Evolutionary conservation across 768 basidiomycete species (phyloP).

Genomic region (Lactarius evosmus): DNA sequence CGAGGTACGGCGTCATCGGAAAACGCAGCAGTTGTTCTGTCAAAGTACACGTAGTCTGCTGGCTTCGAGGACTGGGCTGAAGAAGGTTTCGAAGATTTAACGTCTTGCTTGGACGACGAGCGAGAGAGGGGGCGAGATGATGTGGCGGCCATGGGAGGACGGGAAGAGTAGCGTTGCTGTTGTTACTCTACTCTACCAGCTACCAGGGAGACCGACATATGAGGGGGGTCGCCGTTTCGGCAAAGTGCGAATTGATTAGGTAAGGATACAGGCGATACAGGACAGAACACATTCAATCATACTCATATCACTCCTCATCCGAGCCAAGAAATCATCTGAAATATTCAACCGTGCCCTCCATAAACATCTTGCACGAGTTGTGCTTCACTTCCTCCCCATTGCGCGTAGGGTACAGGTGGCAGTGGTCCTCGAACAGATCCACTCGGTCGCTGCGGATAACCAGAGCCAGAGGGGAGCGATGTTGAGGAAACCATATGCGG

Average conservation of each 20-base stretch:
- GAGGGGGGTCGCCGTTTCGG: slow-evolving; percentile 7
- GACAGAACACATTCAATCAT: not conserved
- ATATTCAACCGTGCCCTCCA: slow-evolving; percentile 2
- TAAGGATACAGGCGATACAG: not conserved
- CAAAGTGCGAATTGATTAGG: slow-evolving; percentile 10
- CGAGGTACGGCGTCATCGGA: slow-evolving; percentile 78
- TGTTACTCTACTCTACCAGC: not conserved
- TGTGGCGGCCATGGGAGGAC: slow-evolving; percentile 17
- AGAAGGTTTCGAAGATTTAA: slow-evolving; percentile 21
- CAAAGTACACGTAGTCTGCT: slow-evolving; percentile 91
- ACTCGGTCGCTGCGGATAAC: not conserved
- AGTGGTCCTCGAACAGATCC: slow-evolving; percentile 11
- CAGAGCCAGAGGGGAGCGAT: not conserved
- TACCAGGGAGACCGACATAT: not conserved
- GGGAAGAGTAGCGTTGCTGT: not conserved
- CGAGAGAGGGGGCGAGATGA: slow-evolving; percentile 24
- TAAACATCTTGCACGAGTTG: slow-evolving; percentile 23
- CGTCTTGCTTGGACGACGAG: slow-evolving; percentile 27
- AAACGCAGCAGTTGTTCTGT: slow-evolving; percentile 71
- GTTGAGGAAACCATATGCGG: not conserved
- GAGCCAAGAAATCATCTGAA: not conserved
- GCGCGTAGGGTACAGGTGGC: slow-evolving; percentile 5
- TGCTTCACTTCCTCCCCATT: slow-evolving; percentile 17
- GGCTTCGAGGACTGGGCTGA: slow-evolving; percentile 38
- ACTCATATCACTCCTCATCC: not conserved